These are phyloP conservation scores for Tetracladium setigerum DNA, from an alignment of 495 filamentous ascomycete genomes.

Conservation along the genomic window DNA sequence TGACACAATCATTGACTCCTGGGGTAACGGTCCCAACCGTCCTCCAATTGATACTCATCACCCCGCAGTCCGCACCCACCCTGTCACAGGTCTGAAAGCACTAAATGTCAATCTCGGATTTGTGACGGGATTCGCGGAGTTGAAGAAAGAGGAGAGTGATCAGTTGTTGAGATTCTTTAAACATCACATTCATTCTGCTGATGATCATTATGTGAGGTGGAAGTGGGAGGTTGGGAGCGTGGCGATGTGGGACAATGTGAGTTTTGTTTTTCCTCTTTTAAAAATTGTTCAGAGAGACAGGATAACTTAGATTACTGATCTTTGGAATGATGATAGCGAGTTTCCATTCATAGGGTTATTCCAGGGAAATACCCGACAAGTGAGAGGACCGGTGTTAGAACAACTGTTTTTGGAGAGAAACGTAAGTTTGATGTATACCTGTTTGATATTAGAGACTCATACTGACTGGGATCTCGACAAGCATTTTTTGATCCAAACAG, in stretches of 20 bases:
- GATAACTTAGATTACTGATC: background rate
- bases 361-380: conserved; percentile 39
- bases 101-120: conserved; percentile 44
- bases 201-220: conserved; percentile 47
- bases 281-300: background rate
- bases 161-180: conserved; percentile 42
- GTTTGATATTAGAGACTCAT: background rate
- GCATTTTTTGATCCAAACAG: conserved; percentile 41
- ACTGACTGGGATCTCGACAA: conserved; percentile 6
- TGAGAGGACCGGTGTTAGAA: conserved; percentile 38
- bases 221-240: conserved; percentile 47
- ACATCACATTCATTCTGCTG: conserved; percentile 44
- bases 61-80: conserved; percentile 46
- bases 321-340: conserved; percentile 14
- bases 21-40: conserved; percentile 38
- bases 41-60: conserved; percentile 46
- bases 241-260: conserved; percentile 46
- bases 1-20: conserved; percentile 26
- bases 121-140: conserved; percentile 43
- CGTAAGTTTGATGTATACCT: conserved; percentile 28
- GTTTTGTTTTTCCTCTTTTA: background rate
- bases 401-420: conserved; percentile 48
- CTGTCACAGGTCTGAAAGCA: conserved; percentile 45
- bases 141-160: conserved; percentile 47
- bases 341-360: conserved; percentile 42